A percentile compares a stretch with the other conserved stretches of the same genome.
Conservation (phyloP, 306 rosid species). For the Quercus aquifolioides region DNA sequence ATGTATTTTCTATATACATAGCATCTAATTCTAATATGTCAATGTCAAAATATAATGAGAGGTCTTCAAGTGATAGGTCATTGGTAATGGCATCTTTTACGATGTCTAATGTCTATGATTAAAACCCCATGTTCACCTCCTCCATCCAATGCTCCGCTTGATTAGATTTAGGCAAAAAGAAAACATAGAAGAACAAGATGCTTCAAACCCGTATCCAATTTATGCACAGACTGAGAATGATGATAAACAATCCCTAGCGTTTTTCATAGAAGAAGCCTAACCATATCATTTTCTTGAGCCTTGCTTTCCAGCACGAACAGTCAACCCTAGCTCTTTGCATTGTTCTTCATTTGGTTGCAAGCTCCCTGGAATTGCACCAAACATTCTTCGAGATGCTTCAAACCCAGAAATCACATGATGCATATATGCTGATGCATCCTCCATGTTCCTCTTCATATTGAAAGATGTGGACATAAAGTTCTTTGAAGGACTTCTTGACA, state of each 20-base stretch:
- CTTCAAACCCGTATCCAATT: background rate
- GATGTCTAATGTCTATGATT: too few species aligned
- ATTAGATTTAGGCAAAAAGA: background rate
- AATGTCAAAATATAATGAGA: background rate
- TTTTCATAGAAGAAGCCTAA: background rate
- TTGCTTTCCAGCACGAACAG: conserved; percentile 26
- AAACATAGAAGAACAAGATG: background rate
- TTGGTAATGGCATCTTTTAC: too few species aligned
- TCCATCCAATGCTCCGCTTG: background rate
- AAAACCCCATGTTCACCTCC: too few species aligned
- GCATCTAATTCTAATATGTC: background rate
- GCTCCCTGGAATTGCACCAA: conserved; percentile 85
- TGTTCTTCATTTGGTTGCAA: conserved; percentile 80
- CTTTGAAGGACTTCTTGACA: conserved; percentile 35
- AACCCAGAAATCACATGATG: conserved; percentile 74
- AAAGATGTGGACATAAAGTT: conserved; percentile 52
- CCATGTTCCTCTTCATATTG: conserved; percentile 34
- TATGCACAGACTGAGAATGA: background rate
- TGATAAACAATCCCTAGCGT: conserved; percentile 1
- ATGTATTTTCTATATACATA: background rate
- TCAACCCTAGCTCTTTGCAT: conserved; percentile 71
- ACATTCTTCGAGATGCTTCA: conserved; percentile 65
- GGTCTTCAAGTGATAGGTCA: too few species aligned
- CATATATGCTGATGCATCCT: conserved; percentile 65
- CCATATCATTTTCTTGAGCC: conserved; percentile 27